Evolutionary conservation across 2,329 filamentous ascomycete genomes (phyloP).

Genomic region (Paracoccidioides lutzii): DNA sequence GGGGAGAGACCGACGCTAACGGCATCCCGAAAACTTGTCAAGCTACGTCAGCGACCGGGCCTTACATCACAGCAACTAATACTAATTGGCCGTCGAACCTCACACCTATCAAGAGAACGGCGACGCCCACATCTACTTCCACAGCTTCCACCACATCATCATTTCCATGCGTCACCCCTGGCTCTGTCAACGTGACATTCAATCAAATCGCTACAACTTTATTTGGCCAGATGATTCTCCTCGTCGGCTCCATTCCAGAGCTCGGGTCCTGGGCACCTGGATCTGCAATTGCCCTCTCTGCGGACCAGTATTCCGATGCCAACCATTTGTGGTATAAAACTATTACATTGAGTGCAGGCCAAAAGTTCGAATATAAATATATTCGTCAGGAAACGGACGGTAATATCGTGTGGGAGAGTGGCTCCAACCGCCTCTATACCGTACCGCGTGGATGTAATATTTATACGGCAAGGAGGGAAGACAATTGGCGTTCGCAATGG

Average conservation of each 20-base stretch:
- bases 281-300: slow-evolving; percentile 44
- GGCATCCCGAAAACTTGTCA: slow-evolving; percentile 21
- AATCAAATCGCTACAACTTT: slow-evolving; percentile 44
- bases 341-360: slow-evolving; percentile 44
- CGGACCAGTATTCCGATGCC: slow-evolving; percentile 44
- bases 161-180: slow-evolving; percentile 12
- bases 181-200: slow-evolving; percentile 50
- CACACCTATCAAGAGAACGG: slow-evolving; percentile 1
- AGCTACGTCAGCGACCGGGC: slow-evolving; percentile 21
- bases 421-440: slow-evolving; percentile 34
- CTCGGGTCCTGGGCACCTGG: slow-evolving; percentile 51
- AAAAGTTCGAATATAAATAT: slow-evolving; percentile 54
- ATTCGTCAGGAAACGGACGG: slow-evolving; percentile 46
- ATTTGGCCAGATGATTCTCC: slow-evolving; percentile 52
- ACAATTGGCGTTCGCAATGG: slow-evolving; percentile 25
- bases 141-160: slow-evolving; percentile 6
- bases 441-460: slow-evolving; percentile 27
- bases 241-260: slow-evolving; percentile 46
- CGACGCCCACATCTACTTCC: slow-evolving; percentile 16
- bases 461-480: slow-evolving; percentile 22
- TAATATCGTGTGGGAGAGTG: slow-evolving; percentile 50
- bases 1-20: slow-evolving; percentile 22
- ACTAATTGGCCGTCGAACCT: slow-evolving; percentile 22
- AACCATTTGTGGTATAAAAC: slow-evolving; percentile 51
- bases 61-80: slow-evolving; percentile 22